Evolutionary conservation across 805 yeast genomes (phyloP).

Genomic region (Lipomyces mesembrius): DNA sequence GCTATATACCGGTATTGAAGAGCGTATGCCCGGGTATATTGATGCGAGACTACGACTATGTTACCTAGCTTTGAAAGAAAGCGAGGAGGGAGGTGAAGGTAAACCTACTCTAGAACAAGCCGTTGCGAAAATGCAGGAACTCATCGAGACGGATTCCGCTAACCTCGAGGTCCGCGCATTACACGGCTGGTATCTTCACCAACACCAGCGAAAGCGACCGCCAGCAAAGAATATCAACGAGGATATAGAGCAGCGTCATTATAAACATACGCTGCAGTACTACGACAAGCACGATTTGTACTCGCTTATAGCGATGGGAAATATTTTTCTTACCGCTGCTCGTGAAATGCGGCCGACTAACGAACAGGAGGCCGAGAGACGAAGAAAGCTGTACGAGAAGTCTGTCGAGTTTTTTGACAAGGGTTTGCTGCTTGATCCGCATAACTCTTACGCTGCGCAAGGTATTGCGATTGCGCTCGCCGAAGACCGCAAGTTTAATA

Average conservation of each 20-base stretch:
- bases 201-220: constrained; percentile 42
- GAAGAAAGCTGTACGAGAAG: constrained; percentile 75
- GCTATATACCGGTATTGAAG: constrained; percentile 62
- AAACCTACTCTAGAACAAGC: constrained; percentile 43
- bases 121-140: constrained; percentile 54
- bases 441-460: constrained; percentile 94
- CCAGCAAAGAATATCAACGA: constrained; percentile 55
- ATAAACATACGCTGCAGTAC: constrained; percentile 80
- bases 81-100: constrained; percentile 46
- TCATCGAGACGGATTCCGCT: constrained; percentile 60
- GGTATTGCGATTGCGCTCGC: constrained; percentile 94
- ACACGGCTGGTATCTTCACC: constrained; percentile 83
- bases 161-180: constrained; percentile 86
- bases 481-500: constrained; percentile 62
- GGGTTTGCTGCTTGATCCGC: constrained; percentile 80
- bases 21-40: constrained; percentile 67
- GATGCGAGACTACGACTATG: constrained; percentile 76
- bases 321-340: constrained; percentile 78
- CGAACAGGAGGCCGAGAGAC: constrained; percentile 59
- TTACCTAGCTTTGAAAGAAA: constrained; percentile 57
- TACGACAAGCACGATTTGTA: constrained; percentile 83
- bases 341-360: constrained; percentile 64
- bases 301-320: constrained; percentile 88
- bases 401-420: constrained; percentile 93
- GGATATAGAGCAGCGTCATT: constrained; percentile 73